A percentile compares a stretch with the other conserved stretches of the same genome.
Conservation (phyloP, 345 rosid genomes). For the Citrus inodora region DNA sequence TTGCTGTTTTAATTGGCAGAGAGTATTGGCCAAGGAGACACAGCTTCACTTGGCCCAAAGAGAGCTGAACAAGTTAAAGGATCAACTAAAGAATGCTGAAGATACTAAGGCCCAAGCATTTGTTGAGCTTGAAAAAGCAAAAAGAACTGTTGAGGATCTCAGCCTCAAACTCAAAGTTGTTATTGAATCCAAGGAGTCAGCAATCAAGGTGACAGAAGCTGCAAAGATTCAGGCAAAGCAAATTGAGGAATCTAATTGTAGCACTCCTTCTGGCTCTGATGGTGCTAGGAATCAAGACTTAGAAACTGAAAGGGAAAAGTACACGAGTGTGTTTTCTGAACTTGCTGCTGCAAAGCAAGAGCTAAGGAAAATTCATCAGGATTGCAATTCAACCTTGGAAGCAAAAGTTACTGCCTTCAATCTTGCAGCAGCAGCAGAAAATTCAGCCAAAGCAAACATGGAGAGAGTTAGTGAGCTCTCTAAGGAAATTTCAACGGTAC, state of each 20-base stretch:
- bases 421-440: constrained; percentile 64
- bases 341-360: constrained; percentile 81
- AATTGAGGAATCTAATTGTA: constrained; percentile 51
- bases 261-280: constrained; percentile 32
- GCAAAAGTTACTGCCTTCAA: constrained; percentile 54
- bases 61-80: constrained; percentile 72
- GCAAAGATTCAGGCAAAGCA: constrained; percentile 53
- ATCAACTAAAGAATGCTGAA: constrained; percentile 74
- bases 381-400: constrained; percentile 46
- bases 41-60: constrained; percentile 83
- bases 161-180: constrained; percentile 50
- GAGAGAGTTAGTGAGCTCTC: constrained; percentile 73
- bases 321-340: constrained; percentile 47
- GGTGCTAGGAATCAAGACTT: constrained; percentile 48
- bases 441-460: constrained; percentile 48
- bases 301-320: constrained; percentile 56
- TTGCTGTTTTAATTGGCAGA: constrained; percentile 36
- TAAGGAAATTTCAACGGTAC: constrained; percentile 64
- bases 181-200: constrained; percentile 58
- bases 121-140: constrained; percentile 72
- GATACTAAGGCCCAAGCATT: constrained; percentile 67
- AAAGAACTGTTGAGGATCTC: constrained; percentile 64
- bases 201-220: constrained; percentile 57
- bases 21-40: constrained; percentile 73
- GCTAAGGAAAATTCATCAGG: constrained; percentile 67